Percentiles rank a stretch among this genome's conserved stretches.
Evolutionary conservation across 345 rosid genomes (phyloP).

Genomic region (Limnanthes douglasii): DNA sequence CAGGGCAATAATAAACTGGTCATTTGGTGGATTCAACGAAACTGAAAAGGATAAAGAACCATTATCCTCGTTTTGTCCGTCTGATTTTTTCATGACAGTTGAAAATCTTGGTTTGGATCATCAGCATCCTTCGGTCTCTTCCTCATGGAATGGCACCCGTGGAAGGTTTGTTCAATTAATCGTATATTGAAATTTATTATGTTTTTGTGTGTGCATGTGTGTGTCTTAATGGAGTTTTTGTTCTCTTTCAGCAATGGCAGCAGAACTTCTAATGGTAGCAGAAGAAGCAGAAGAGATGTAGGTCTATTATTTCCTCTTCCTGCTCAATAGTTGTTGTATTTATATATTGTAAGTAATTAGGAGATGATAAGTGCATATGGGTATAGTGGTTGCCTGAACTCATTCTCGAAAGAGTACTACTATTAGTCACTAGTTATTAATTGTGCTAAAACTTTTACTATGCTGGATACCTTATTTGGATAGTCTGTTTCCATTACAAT

Average conservation of each 20-base stretch:
- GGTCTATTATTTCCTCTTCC: slow-evolving; percentile 1
- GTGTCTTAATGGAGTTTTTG: slow-evolving; percentile 4
- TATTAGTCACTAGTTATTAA: too few relatives aligned
- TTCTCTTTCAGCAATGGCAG: slow-evolving; percentile 27
- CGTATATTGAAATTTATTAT: not conserved
- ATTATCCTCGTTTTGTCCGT: slow-evolving; percentile 28
- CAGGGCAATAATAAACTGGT: too few relatives aligned
- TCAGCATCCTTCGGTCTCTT: slow-evolving; percentile 36
- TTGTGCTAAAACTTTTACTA: too few relatives aligned
- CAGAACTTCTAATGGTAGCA: slow-evolving; percentile 54
- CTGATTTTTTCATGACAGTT: slow-evolving; percentile 44
- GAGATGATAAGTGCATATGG: too few relatives aligned
- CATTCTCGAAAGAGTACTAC: too few relatives aligned
- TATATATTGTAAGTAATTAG: too few relatives aligned
- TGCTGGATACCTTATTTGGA: not conserved
- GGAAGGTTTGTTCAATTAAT: slow-evolving; percentile 28
- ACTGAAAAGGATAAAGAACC: slow-evolving; percentile 6
- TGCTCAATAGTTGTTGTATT: too few relatives aligned
- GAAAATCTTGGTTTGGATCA: slow-evolving; percentile 57
- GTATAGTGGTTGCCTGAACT: too few relatives aligned
- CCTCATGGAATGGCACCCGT: slow-evolving; percentile 50
- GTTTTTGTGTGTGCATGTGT: not conserved
- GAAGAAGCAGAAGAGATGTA: slow-evolving; percentile 78
- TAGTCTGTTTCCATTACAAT: not conserved
- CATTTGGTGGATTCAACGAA: too few relatives aligned